Base-by-base conservation (phyloP, 1,139 yeast species). In the Saccharomyces uvarum region DNA sequence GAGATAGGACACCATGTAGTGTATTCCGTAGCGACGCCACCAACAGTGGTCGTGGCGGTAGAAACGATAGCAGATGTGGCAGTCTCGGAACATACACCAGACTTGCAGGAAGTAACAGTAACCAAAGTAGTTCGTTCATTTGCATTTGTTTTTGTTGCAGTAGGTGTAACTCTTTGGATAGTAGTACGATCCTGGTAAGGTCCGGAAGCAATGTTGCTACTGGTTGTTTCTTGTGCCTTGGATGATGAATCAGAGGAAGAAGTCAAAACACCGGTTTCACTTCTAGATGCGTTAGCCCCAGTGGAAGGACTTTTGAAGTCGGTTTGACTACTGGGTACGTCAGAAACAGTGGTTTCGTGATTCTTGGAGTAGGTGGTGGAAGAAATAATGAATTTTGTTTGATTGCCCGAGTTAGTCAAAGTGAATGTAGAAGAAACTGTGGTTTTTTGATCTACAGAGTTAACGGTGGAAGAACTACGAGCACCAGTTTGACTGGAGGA, bases 31-130 rank as follows among this genome's bases (percentile, higher is more conserved):
- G 67, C 62, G 51, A 60, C 61, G 62, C 67, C 66, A 64, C 64
- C 59, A 53, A 60, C 63, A 56, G 72, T 68, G 56, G 65, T 68
- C 48, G 73, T 70, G 53, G 70, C 69, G 52, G 70, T 67, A 49
- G 73, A 69, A 47, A 68, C 65, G 60, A 65, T 59, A 61, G 72
- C 72, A 60, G 68, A 62, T 53, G 72, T 64, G 47, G 63, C 68
- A 31, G 66, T 60, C 59, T 67, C 70, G 52, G 61, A 58, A 63
- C 73, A 70, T 49, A 59, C 62, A 62, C 66, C 61, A 38, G 59
- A 59, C 49, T 59, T 64, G 71, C 84, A 80, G 53, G 77, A 73
- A 57, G 82, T 78, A 70, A 79, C 72, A 66, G 83, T 78, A 56
- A 76, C 71, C 58, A 76, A 70, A 56, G 79, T 72, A 59, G 76